A percentile compares a stretch with the other conserved stretches of the same genome.
phyloP scores from a whole-genome alignment of 306 rosid genomes.

The Quercus dentata region DNA sequence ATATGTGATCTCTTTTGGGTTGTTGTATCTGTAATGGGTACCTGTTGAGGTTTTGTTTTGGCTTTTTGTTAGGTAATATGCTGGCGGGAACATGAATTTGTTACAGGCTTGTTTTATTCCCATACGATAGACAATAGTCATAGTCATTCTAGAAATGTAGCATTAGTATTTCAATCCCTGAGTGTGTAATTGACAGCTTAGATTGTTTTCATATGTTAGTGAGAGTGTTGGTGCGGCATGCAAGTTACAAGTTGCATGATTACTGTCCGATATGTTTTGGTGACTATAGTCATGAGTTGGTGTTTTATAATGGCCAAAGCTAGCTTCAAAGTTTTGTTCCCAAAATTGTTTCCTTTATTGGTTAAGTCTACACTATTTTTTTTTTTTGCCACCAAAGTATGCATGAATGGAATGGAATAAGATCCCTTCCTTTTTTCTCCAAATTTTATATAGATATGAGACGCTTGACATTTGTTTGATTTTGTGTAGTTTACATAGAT shows the following conservation, averaged over 20 bases:
- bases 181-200: constrained; percentile 26
- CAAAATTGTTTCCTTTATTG: neutral
- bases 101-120: constrained; percentile 24
- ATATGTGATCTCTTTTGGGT: constrained; percentile 14
- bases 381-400: neutral
- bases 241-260: constrained; percentile 3
- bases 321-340: neutral
- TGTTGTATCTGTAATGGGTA: constrained; percentile 17
- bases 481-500: too few species aligned
- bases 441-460: too few species aligned
- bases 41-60: constrained; percentile 27
- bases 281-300: neutral
- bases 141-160: constrained; percentile 1
- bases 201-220: constrained; percentile 12
- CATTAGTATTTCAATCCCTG: constrained; percentile 8
- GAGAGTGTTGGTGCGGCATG: constrained; percentile 18
- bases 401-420: too few species aligned
- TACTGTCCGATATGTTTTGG: neutral
- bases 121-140: constrained; percentile 24
- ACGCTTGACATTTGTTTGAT: too few species aligned
- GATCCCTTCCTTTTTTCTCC: too few species aligned
- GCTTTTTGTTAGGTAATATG: constrained; percentile 29
- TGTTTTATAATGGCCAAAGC: neutral
- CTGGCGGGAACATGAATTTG: constrained; percentile 14
- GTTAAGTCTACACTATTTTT: neutral